Evolutionary conservation across 495 filamentous ascomycete genomes (phyloP).

Genomic region (Aspergillus wentii): DNA sequence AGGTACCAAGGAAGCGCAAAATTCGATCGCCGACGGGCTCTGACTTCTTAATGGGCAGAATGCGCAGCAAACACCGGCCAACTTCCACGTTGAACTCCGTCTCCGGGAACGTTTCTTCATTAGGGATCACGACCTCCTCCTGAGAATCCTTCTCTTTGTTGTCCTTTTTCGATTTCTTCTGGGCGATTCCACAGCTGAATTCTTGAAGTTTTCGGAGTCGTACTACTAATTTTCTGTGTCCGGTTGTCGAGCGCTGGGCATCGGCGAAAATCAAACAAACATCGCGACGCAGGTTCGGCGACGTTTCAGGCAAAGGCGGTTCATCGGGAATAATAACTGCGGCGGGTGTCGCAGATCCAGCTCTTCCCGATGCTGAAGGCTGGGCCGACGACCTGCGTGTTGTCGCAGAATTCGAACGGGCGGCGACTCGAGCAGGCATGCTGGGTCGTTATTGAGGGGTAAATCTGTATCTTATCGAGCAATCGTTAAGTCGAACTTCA

Average conservation of each 20-base stretch:
- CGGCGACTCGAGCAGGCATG: constrained; percentile 60
- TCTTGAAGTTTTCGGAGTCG: constrained; percentile 86
- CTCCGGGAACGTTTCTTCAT: constrained; percentile 63
- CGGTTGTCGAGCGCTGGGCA: constrained; percentile 80
- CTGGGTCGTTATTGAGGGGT: constrained; percentile 22
- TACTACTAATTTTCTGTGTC: constrained; percentile 83
- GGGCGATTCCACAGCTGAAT: constrained; percentile 73
- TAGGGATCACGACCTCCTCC: constrained; percentile 36
- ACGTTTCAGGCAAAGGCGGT: constrained; percentile 45
- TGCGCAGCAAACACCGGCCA: constrained; percentile 69
- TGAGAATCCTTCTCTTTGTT: constrained; percentile 23
- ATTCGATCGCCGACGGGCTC: constrained; percentile 84
- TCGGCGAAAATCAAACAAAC: constrained; percentile 79
- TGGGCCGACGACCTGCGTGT: constrained; percentile 55
- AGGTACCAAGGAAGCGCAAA: constrained; percentile 79
- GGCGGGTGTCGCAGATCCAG: constrained; percentile 56
- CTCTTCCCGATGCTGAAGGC: constrained; percentile 53
- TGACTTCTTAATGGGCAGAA: constrained; percentile 85
- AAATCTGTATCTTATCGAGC: not conserved
- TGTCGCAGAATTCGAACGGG: constrained; percentile 49
- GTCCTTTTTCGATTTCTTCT: constrained; percentile 44
- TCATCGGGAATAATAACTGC: constrained; percentile 69
- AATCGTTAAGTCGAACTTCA: not conserved
- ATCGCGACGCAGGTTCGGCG: constrained; percentile 66
- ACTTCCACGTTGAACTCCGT: constrained; percentile 85